A percentile compares a stretch with the other conserved stretches of the same genome.
Evolutionary conservation across 2,329 filamentous ascomycete genomes (phyloP).

Genomic region (Scedosporium apiospermum): DNA sequence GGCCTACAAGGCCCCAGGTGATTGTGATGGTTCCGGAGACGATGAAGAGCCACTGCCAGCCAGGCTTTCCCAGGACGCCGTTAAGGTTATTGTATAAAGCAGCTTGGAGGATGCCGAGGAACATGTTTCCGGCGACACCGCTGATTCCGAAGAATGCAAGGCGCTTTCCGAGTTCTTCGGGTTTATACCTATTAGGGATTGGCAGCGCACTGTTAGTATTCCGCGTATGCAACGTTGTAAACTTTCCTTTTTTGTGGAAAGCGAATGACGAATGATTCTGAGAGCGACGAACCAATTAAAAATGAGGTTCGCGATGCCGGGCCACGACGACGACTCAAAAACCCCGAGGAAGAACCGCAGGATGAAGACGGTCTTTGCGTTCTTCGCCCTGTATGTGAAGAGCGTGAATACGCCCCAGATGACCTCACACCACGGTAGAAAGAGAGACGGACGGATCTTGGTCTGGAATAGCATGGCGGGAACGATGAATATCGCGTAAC

Average conservation of each 20-base stretch:
- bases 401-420: slow-evolving; percentile 17
- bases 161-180: slow-evolving; percentile 30
- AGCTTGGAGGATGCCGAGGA: slow-evolving; percentile 32
- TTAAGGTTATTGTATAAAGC: slow-evolving; percentile 31
- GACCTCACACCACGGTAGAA: slow-evolving; percentile 27
- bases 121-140: slow-evolving; percentile 33
- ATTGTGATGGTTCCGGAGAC: slow-evolving; percentile 29
- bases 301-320: slow-evolving; percentile 26
- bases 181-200: slow-evolving; percentile 9
- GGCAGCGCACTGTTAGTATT: slow-evolving; percentile 9
- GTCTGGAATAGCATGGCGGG: slow-evolving; percentile 29
- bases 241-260: too few species aligned
- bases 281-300: slow-evolving; percentile 28
- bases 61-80: slow-evolving; percentile 23
- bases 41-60: slow-evolving; percentile 37
- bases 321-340: slow-evolving; percentile 27
- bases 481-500: slow-evolving; percentile 43
- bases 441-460: slow-evolving; percentile 27
- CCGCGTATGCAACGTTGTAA: too few species aligned
- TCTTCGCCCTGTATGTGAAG: slow-evolving; percentile 15
- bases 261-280: too few species aligned
- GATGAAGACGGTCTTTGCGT: slow-evolving; percentile 24
- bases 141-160: slow-evolving; percentile 30
- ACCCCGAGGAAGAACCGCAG: slow-evolving; percentile 35
- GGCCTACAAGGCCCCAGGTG: slow-evolving; percentile 21